A percentile compares a stretch with the other conserved stretches of the same genome.
These are phyloP conservation scores for Leccinellum albellum DNA, from an alignment of 768 basidiomycete species.

Conservation along the genomic window DNA sequence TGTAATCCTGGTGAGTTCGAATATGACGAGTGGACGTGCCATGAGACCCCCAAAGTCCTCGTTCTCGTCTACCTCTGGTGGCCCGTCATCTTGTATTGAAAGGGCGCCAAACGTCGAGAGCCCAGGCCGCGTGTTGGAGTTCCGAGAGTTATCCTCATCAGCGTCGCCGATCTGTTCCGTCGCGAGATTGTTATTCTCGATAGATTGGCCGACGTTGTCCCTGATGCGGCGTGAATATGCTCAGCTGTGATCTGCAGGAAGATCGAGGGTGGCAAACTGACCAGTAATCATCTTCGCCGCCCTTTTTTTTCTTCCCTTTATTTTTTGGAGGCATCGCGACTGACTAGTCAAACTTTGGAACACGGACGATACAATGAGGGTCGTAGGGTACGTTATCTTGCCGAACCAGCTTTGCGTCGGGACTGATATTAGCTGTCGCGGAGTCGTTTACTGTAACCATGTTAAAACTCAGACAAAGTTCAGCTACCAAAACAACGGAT, in stretches of 20 bases:
- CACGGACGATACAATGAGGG: background rate
- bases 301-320: slow-evolving; percentile 88
- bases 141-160: slow-evolving; percentile 40
- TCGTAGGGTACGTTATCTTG: slow-evolving; percentile 11
- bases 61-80: slow-evolving; percentile 50
- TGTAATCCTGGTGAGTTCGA: background rate
- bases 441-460: background rate
- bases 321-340: slow-evolving; percentile 49
- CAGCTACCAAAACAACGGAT: background rate
- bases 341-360: background rate
- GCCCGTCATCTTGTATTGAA: slow-evolving; percentile 40
- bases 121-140: slow-evolving; percentile 29
- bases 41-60: slow-evolving; percentile 74
- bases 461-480: background rate
- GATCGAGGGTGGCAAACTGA: slow-evolving; percentile 31
- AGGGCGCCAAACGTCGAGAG: slow-evolving; percentile 52
- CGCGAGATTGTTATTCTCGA: slow-evolving; percentile 39
- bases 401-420: slow-evolving; percentile 13
- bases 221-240: slow-evolving; percentile 32
- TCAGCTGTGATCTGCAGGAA: slow-evolving; percentile 16
- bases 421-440: slow-evolving; percentile 5
- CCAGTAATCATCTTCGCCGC: slow-evolving; percentile 77
- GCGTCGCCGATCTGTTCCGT: slow-evolving; percentile 32
- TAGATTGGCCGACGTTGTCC: slow-evolving; percentile 62
- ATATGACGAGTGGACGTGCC: slow-evolving; percentile 41